Evolutionary conservation across 208 protist species (phyloP).

Genomic region (Crithidia fasciculata): DNA sequence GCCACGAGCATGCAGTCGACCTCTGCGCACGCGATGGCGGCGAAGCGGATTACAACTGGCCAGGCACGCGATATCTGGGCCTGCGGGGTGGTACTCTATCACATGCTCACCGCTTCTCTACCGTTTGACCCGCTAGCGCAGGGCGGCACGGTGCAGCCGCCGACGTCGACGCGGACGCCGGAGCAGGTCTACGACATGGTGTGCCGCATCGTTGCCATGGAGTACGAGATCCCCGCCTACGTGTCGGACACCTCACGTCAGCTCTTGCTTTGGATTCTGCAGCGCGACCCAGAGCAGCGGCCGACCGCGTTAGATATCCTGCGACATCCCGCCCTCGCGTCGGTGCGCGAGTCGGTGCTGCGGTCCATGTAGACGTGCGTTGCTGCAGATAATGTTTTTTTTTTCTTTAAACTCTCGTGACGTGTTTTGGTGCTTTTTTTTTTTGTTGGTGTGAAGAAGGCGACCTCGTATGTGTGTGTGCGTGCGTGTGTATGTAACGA

Average conservation of each 20-base stretch:
- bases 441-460: too few relatives aligned
- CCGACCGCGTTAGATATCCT: conserved; percentile 46
- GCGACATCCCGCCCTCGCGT: conserved; percentile 41
- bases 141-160: conserved; percentile 29
- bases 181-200: conserved; percentile 57
- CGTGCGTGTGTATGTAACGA: too few relatives aligned
- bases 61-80: conserved; percentile 94
- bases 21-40: not conserved
- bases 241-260: conserved; percentile 43
- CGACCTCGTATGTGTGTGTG: too few relatives aligned
- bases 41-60: conserved; percentile 51
- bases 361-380: not conserved
- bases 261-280: conserved; percentile 50
- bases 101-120: conserved; percentile 84
- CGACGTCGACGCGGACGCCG: conserved; percentile 21
- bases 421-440: too few relatives aligned
- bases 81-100: conserved; percentile 91
- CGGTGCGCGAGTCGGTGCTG: conserved; percentile 18
- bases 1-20: conserved; percentile 15
- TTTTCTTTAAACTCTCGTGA: not conserved
- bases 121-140: conserved; percentile 73
- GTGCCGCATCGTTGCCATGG: conserved; percentile 49
- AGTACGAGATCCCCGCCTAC: conserved; percentile 60
- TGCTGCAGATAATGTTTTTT: not conserved
- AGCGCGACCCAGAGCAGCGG: conserved; percentile 42